Conservation (phyloP, 1,139 yeast genomes). For the Blastobotrys elegans region DNA sequence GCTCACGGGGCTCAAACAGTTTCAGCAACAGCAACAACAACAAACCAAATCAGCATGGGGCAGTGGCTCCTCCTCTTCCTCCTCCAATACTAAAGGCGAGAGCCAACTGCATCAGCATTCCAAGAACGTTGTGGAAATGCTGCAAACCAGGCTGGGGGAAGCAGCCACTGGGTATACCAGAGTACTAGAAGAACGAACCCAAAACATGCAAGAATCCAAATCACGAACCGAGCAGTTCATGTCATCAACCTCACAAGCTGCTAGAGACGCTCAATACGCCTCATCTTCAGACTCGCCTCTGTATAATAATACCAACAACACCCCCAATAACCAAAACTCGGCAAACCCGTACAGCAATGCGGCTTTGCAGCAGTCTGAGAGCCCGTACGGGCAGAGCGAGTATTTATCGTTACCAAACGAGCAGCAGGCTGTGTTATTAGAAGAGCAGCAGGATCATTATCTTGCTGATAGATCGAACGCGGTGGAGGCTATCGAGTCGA, state of each 20-base stretch:
- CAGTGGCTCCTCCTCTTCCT: not conserved
- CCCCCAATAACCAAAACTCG: constrained; percentile 20
- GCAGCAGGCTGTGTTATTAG: constrained; percentile 56
- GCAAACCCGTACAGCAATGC: constrained; percentile 34
- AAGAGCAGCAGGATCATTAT: constrained; percentile 67
- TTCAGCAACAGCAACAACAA: constrained; percentile 22
- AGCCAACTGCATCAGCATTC: constrained; percentile 65
- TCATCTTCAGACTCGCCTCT: constrained; percentile 6
- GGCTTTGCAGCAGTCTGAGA: constrained; percentile 33
- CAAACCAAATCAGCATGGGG: constrained; percentile 28
- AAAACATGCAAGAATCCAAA: constrained; percentile 74
- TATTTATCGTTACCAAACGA: constrained; percentile 61
- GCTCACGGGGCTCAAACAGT: constrained; percentile 58
- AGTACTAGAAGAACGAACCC: constrained; percentile 82
- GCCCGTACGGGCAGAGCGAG: constrained; percentile 26
- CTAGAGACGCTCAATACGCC: not conserved
- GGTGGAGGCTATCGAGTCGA: constrained; percentile 91
- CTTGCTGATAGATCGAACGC: constrained; percentile 82
- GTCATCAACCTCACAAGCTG: constrained; percentile 29
- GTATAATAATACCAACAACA: constrained; percentile 3
- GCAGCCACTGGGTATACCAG: constrained; percentile 88
- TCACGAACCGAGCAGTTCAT: constrained; percentile 81
- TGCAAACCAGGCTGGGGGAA: constrained; percentile 85
- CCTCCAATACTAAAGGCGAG: constrained; percentile 24
- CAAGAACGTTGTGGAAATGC: constrained; percentile 77